Percentiles rank a stretch among this genome's conserved stretches.
These are phyloP conservation scores for Amylocarpus encephaloides DNA, from an alignment of 2,329 filamentous ascomycete species.

Conservation along the genomic window DNA sequence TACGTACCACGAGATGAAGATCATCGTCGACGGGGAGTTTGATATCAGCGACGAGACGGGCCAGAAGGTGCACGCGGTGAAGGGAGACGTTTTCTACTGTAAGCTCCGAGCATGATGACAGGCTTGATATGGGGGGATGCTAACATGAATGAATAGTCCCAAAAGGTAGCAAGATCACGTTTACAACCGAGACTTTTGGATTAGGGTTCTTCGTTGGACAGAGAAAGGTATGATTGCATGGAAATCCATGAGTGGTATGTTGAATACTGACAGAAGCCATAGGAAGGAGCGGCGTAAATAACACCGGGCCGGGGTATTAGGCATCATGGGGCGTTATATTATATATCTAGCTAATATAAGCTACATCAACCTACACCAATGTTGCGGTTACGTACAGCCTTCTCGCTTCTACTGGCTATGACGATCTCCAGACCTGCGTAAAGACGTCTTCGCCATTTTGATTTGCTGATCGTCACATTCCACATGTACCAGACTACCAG, in stretches of 20 bases:
- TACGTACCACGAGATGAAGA: slow-evolving; percentile 62
- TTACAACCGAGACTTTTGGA: slow-evolving; percentile 30
- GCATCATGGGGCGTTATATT: no score
- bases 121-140: no score
- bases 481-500: no score
- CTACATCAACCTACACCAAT: no score
- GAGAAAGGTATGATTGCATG: slow-evolving; percentile 25
- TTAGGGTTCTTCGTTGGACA: slow-evolving; percentile 32
- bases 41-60: slow-evolving; percentile 55
- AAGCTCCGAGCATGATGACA: no score
- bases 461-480: no score
- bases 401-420: no score
- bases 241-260: not conserved
- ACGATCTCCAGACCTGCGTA: no score
- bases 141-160: slow-evolving; percentile 24
- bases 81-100: slow-evolving; percentile 58
- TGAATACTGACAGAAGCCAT: not conserved
- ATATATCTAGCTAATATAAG: no score
- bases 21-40: slow-evolving; percentile 57
- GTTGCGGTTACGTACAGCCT: no score
- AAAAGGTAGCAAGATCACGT: slow-evolving; percentile 32
- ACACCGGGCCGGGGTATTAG: no score
- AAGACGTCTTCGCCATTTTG: no score
- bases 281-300: slow-evolving; percentile 12
- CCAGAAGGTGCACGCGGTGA: slow-evolving; percentile 46